Evolutionary conservation across 2,329 filamentous ascomycete genomes (phyloP), one percentile per base, ranked within the genome.

Genomic region (Arthroderma uncinatum): DNA sequence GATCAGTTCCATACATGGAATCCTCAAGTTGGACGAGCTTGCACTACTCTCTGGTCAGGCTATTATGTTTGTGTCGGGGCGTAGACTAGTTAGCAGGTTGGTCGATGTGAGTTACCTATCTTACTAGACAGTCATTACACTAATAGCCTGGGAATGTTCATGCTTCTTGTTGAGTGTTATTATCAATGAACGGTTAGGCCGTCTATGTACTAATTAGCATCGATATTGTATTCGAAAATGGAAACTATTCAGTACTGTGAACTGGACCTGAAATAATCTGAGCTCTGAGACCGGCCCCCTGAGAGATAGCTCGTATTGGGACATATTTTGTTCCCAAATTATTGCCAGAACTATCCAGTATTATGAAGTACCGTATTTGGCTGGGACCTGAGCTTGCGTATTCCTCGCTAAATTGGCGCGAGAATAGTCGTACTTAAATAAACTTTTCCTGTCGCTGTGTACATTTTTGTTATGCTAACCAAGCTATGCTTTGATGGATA

Each of bases 1-100:
- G 33, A 40, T 1, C 7, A 64, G 1, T 66, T 66, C 57, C 39
- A 56, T 8, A 52, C 44, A 2, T 67, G 64, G 64, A 66, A 65
- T 61, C 61, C 63, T 2, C 12, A 55, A 14, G 37, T 55, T 39
- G 25, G 54, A 39, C 12, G 4, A 16, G 23, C 5, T 14, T 54
- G 52, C 52, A 37, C 12, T 4, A 40, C 33, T 9, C 34, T 54
- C 6, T 54, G 34, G 52, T 21, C 40, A n/a, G 21, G 36, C 1
- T 54, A 54, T 40, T 9, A 54, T 54, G 52, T 54, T 9, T 54
- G 52, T 28, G 34, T 54, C 9, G 36, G 23, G 21, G 52, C 14
- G 1, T 47, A 47, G 40, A 25, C 39, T 21, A 42, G n/a, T 21
- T 42, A 42, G 14, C 36, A 37, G 36, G 36, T 37, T 37, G 36